phyloP scores from a whole-genome alignment of 257 asterid genomes.

The Haberlea rhodopensis region DNA sequence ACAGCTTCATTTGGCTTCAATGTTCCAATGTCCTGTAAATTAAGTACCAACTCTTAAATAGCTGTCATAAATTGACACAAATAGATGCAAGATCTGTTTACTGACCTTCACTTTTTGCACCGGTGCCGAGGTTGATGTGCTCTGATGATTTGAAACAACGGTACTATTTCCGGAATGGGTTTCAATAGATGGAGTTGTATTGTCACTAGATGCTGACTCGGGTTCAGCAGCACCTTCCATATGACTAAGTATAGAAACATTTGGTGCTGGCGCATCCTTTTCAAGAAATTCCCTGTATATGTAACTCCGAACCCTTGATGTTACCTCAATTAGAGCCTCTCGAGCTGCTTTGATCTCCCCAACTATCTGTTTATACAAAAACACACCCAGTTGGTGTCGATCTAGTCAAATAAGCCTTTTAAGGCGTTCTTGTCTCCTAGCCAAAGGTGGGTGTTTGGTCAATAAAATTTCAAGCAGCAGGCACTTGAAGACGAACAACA shows the following conservation, averaged over 20 bases:
- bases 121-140: constrained; percentile 32
- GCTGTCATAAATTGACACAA: too few species aligned
- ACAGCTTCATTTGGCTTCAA: constrained; percentile 61
- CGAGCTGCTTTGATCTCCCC: constrained; percentile 68
- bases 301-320: constrained; percentile 50
- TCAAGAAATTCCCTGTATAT: constrained; percentile 41
- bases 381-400: constrained; percentile 13
- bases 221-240: constrained; percentile 28
- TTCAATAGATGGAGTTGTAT: constrained; percentile 29
- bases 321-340: constrained; percentile 57
- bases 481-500: constrained; percentile 20
- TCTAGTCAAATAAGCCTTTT: neutral
- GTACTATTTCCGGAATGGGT: constrained; percentile 38
- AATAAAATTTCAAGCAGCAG: constrained; percentile 20
- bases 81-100: constrained; percentile 8
- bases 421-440: neutral
- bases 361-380: constrained; percentile 52
- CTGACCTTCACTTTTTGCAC: constrained; percentile 40
- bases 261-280: constrained; percentile 25
- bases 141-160: constrained; percentile 34
- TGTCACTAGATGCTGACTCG: constrained; percentile 39
- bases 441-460: constrained; percentile 11
- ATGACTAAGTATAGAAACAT: constrained; percentile 27
- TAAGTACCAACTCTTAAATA: constrained; percentile 13
- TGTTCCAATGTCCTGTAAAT: constrained; percentile 55